Conservation (phyloP, 2,329 filamentous ascomycete genomes). For the Neopestalotiopsis clavispora region DNA sequence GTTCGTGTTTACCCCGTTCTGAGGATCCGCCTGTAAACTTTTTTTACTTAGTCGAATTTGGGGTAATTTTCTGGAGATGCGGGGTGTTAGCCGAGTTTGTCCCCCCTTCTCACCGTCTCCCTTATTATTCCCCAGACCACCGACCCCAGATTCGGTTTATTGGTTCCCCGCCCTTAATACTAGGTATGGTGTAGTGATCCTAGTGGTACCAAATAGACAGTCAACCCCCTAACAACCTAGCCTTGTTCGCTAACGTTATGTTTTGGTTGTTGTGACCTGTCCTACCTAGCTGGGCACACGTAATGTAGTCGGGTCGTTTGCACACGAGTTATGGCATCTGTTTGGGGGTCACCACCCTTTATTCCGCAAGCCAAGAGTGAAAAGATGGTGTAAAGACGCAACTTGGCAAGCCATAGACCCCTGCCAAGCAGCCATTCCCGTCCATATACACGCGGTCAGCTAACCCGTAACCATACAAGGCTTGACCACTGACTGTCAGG, state of each 20-base stretch:
- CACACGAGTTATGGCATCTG: not conserved
- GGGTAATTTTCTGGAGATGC: slow-evolving; percentile 6
- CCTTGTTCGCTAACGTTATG: not conserved
- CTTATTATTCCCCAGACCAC: slow-evolving; percentile 17
- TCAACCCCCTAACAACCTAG: not conserved
- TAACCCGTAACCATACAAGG: slow-evolving; percentile 1
- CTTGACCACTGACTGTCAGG: not conserved
- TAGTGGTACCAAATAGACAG: no score
- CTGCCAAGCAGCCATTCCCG: no score
- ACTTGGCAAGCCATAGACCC: no score
- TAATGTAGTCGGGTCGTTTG: not conserved
- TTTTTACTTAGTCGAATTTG: not conserved
- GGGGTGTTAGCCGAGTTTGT: slow-evolving; percentile 4
- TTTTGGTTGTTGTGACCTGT: not conserved
- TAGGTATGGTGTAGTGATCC: not conserved
- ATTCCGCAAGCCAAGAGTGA: not conserved
- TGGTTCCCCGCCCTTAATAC: slow-evolving; percentile 12
- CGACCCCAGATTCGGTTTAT: slow-evolving; percentile 23
- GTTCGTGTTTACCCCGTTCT: not conserved
- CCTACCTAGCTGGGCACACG: no score
- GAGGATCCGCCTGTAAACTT: not conserved
- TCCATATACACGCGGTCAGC: not conserved
- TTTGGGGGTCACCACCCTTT: not conserved
- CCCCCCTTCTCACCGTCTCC: not conserved
- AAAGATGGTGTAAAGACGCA: no score